A percentile compares a stretch with the other conserved stretches of the same genome.
phyloP scores from a whole-genome alignment of 1,139 yeast species.

The Pichia sp. region DNA sequence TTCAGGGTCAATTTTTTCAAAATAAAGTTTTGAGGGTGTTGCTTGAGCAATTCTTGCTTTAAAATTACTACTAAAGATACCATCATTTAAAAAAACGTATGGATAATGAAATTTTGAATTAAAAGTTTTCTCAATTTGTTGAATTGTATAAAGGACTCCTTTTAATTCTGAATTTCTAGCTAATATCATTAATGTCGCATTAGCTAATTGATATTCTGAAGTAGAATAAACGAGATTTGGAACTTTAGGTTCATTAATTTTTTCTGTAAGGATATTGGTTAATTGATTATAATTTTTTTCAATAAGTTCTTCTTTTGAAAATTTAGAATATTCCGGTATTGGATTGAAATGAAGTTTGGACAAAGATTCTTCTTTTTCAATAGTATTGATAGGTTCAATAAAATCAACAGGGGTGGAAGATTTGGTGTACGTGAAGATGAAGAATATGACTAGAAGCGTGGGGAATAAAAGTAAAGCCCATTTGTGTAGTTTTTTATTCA shows the following conservation, averaged over 20 bases:
- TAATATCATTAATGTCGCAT: slow-evolving; percentile 68
- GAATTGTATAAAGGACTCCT: slow-evolving; percentile 46
- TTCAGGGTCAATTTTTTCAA: slow-evolving; percentile 49
- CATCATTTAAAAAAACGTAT: slow-evolving; percentile 73
- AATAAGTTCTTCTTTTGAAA: slow-evolving; percentile 26
- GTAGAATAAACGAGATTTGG: slow-evolving; percentile 22
- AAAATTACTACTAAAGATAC: slow-evolving; percentile 54
- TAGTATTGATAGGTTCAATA: too few species aligned
- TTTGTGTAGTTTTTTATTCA: too few species aligned
- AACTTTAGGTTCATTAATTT: slow-evolving; percentile 47
- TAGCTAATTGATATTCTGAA: slow-evolving; percentile 42
- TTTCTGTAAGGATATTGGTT: slow-evolving; percentile 30
- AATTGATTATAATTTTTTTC: slow-evolving; percentile 34
- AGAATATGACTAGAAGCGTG: too few species aligned
- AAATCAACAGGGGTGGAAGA: too few species aligned
- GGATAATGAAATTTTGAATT: slow-evolving; percentile 70
- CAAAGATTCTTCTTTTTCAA: too few species aligned
- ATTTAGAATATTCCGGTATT: too few species aligned
- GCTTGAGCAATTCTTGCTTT: slow-evolving; percentile 37
- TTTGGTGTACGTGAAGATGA: too few species aligned
- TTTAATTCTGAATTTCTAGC: slow-evolving; percentile 60
- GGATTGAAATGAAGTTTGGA: too few species aligned
- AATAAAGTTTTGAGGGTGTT: slow-evolving; percentile 50
- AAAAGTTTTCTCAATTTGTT: slow-evolving; percentile 55
- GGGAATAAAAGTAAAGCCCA: too few species aligned